Conservation (phyloP, 148 eudicot species). For the Camellia sinensis region DNA sequence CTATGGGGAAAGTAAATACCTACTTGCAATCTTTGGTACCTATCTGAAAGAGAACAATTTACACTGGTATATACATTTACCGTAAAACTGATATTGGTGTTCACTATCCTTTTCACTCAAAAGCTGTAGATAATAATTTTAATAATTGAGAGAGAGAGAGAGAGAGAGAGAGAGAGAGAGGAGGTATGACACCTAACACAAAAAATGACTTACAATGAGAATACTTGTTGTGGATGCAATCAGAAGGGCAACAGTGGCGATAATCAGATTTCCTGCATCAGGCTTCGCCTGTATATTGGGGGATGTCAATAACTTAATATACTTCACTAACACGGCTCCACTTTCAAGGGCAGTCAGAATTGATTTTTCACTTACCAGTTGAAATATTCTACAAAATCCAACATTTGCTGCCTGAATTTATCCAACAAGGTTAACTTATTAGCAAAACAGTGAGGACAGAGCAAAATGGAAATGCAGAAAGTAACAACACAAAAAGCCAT, state of each 20-base stretch:
- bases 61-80: background rate
- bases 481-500: background rate
- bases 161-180: background rate
- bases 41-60: background rate
- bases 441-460: background rate
- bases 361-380: conserved; percentile 14
- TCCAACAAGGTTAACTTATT: background rate
- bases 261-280: conserved; percentile 16
- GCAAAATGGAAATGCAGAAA: background rate
- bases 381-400: conserved; percentile 9
- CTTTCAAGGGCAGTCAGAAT: background rate
- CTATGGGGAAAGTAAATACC: background rate
- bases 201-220: conserved; percentile 16
- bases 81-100: background rate
- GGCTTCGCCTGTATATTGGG: conserved; percentile 10
- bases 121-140: background rate
- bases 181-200: background rate
- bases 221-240: conserved; percentile 11
- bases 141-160: too few relatives aligned
- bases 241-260: conserved; percentile 8
- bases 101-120: background rate
- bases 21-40: background rate
- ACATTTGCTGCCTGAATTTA: conserved; percentile 13
- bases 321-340: background rate
- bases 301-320: background rate